Conservation (phyloP, 371 early-diverging fungal species). For the Mucor saturninus region DNA sequence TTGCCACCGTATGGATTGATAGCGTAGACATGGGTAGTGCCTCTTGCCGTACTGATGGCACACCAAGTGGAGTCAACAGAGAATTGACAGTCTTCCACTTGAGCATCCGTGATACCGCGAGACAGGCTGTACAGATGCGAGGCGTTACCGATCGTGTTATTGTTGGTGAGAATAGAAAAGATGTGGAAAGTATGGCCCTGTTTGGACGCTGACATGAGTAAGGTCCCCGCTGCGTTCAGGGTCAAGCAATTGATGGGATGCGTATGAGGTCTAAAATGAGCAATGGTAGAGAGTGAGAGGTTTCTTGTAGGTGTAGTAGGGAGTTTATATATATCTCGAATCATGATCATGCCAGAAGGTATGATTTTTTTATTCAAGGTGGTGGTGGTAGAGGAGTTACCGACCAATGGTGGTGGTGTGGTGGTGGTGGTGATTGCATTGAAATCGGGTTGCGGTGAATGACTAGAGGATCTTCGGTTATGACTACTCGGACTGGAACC, state of each 20-base stretch:
- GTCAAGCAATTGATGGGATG: conserved; percentile 70
- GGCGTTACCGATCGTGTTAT: conserved; percentile 34
- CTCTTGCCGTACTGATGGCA: conserved; percentile 76
- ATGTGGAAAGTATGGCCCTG: conserved; percentile 81
- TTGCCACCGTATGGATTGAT: conserved; percentile 75
- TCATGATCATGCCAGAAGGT: conserved; percentile 59
- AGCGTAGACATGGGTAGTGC: conserved; percentile 79
- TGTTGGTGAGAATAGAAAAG: conserved; percentile 53
- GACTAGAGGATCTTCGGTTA: conserved; percentile 6
- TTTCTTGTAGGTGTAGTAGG: conserved; percentile 36
- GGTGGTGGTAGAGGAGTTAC: neutral
- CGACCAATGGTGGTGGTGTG: neutral
- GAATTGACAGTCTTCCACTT: conserved; percentile 73
- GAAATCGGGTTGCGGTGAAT: conserved; percentile 1
- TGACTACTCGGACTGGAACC: neutral
- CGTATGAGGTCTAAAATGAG: conserved; percentile 79
- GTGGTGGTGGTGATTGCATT: neutral
- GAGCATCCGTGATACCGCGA: conserved; percentile 81
- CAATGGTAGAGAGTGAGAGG: conserved; percentile 47
- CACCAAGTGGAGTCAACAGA: conserved; percentile 81
- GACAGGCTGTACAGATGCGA: conserved; percentile 73
- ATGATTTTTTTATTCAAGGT: conserved; percentile 25
- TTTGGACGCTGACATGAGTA: conserved; percentile 74
- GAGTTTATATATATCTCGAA: conserved; percentile 50
- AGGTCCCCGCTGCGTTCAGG: conserved; percentile 71